Conservation (phyloP, 148 eudicot genomes). For the Diospyros kaki region DNA sequence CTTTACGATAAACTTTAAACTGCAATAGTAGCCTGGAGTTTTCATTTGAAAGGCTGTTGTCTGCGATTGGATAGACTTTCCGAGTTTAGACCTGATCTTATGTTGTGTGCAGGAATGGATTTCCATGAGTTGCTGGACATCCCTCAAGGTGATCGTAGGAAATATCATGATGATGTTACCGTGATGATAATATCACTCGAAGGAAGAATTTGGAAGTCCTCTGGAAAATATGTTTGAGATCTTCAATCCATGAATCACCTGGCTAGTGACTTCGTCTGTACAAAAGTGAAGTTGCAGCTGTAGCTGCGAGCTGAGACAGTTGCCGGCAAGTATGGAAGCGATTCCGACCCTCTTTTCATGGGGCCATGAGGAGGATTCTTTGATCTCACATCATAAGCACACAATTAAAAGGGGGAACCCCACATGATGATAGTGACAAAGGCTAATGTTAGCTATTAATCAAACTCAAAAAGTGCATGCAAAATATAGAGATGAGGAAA, state of each 20-base stretch:
- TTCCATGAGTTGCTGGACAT: conserved; percentile 96
- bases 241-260: conserved; percentile 1
- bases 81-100: background rate
- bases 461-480: conserved; percentile 10
- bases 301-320: conserved; percentile 6
- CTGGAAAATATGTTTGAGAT: conserved; percentile 82
- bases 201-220: conserved; percentile 99
- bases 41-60: background rate
- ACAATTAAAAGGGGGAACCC: conserved; percentile 5
- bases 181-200: conserved; percentile 97
- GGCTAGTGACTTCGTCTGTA: background rate
- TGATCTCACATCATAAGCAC: background rate
- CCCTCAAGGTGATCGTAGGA: conserved; percentile 96
- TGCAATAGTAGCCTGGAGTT: background rate
- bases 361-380: conserved; percentile 10
- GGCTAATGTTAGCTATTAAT: conserved; percentile 1
- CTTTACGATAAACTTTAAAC: background rate
- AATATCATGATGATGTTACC: conserved; percentile 98
- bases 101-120: conserved; percentile 68
- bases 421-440: conserved; percentile 1
- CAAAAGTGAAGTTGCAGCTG: conserved; percentile 6
- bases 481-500: conserved; percentile 13
- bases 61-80: background rate
- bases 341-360: background rate
- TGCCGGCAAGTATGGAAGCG: conserved; percentile 4